Percentiles rank a stretch among this genome's conserved stretches.
Evolutionary conservation across 352 stramenopile species (phyloP).

Genomic region (Phytophthora agathidicida): DNA sequence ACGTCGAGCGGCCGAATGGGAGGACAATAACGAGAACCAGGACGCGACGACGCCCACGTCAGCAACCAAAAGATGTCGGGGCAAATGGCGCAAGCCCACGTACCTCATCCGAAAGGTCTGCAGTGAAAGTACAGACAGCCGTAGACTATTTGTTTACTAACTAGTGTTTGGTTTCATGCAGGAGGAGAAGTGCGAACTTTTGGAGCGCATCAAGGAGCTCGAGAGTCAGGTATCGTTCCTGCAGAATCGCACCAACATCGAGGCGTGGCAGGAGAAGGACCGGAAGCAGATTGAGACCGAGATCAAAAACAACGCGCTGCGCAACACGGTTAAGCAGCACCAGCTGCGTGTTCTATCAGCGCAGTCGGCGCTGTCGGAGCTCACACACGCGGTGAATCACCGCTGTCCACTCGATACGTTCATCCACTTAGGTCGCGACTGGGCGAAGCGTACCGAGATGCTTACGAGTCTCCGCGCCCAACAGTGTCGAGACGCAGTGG

Average conservation of each 20-base stretch:
- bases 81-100: slow-evolving; percentile 44
- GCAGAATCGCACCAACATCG: slow-evolving; percentile 31
- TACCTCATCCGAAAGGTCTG: slow-evolving; percentile 49
- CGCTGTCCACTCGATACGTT: slow-evolving; percentile 43
- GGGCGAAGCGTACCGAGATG: slow-evolving; percentile 25
- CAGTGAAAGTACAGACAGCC: too few species aligned
- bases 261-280: slow-evolving; percentile 37
- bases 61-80: slow-evolving; percentile 19
- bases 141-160: neutral
- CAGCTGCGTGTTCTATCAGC: slow-evolving; percentile 41
- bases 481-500: slow-evolving; percentile 42
- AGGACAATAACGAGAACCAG: slow-evolving; percentile 19
- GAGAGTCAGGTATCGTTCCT: slow-evolving; percentile 40
- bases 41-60: neutral
- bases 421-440: slow-evolving; percentile 49
- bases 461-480: slow-evolving; percentile 41
- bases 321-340: slow-evolving; percentile 36
- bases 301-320: slow-evolving; percentile 40
- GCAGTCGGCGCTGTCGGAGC: slow-evolving; percentile 44
- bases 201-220: slow-evolving; percentile 41
- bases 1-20: slow-evolving; percentile 20
- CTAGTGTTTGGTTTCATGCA: neutral
- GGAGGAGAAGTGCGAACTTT: slow-evolving; percentile 46
- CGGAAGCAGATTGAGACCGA: slow-evolving; percentile 29
- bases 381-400: slow-evolving; percentile 33